Conservation (phyloP, 441 rosid genomes). For the Brassica hybrid region DNA sequence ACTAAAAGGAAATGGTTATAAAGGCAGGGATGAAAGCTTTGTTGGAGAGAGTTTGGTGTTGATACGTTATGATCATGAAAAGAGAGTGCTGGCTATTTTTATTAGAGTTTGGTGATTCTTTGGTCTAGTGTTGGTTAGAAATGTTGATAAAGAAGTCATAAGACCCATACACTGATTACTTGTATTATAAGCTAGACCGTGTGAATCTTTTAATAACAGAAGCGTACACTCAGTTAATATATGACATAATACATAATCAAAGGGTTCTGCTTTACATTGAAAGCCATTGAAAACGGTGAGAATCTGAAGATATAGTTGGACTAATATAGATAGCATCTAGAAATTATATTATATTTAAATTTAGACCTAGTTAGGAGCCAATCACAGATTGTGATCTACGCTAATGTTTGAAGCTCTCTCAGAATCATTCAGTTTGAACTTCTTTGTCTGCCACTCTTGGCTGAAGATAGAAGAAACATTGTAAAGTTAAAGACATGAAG, state of each 20-base stretch:
- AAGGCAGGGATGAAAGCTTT: not conserved
- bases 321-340: not conserved
- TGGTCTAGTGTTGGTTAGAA: not conserved
- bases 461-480: conserved; percentile 46
- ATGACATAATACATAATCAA: too few relatives aligned
- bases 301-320: too few relatives aligned
- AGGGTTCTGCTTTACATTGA: not conserved
- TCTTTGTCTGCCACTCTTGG: conserved; percentile 40
- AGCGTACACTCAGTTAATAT: not conserved
- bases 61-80: not conserved
- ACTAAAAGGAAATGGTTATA: not conserved
- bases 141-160: not conserved
- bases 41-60: conserved; percentile 6
- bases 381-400: not conserved
- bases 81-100: not conserved
- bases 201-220: not conserved
- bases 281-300: not conserved
- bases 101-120: not conserved
- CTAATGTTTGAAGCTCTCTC: conserved; percentile 7
- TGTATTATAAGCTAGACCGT: not conserved
- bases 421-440: not conserved
- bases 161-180: not conserved
- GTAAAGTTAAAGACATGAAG: not conserved
- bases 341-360: not conserved
- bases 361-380: not conserved